These are phyloP conservation scores for Verbascum thapsus DNA, from an alignment of 257 asterid species.

Conservation along the genomic window DNA sequence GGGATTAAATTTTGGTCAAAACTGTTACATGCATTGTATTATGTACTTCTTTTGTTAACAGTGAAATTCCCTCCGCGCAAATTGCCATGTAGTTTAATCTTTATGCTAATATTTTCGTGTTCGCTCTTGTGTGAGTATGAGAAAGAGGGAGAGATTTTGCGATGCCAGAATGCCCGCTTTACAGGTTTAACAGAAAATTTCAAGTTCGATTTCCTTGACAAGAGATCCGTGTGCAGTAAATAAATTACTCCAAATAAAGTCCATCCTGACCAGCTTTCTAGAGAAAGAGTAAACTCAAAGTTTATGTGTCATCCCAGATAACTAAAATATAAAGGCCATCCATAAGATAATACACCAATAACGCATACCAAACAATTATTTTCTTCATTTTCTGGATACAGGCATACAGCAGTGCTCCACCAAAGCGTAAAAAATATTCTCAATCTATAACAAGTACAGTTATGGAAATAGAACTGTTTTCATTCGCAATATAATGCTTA, in stretches of 20 bases:
- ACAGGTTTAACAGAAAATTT: conserved; percentile 10
- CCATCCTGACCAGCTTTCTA: background rate
- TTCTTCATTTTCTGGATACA: background rate
- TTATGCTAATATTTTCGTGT: too few relatives aligned
- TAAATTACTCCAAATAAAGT: background rate
- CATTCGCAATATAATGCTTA: too few relatives aligned
- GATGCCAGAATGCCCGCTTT: background rate
- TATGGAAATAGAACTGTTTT: too few relatives aligned
- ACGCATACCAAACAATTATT: background rate
- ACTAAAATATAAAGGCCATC: background rate
- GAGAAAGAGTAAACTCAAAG: background rate
- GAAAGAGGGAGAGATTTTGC: background rate
- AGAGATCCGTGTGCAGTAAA: background rate
- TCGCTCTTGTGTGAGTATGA: too few relatives aligned
- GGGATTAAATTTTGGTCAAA: too few relatives aligned
- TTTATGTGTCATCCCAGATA: background rate
- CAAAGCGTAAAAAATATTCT: too few relatives aligned
- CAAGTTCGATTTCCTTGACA: background rate
- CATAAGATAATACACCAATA: background rate
- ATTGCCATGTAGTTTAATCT: too few relatives aligned
- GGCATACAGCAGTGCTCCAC: too few relatives aligned
- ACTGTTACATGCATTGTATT: too few relatives aligned
- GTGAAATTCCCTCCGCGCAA: too few relatives aligned
- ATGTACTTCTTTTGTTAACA: too few relatives aligned
- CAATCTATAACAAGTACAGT: too few relatives aligned